Conservation (phyloP, 2,329 filamentous ascomycete species). For the Berkeleyomyces rouxiae region DNA sequence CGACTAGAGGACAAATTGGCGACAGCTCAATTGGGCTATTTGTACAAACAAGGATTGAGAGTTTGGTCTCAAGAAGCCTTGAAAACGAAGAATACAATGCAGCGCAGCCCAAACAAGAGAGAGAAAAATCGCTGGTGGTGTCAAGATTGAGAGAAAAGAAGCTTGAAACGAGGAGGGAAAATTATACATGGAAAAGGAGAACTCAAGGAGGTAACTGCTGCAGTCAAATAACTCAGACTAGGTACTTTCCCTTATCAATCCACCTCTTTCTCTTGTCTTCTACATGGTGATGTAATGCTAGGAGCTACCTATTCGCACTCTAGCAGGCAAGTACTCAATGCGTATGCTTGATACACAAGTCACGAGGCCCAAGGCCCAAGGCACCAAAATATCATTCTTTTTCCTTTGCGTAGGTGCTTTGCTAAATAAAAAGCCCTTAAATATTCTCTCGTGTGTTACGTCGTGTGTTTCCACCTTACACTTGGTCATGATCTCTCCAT, state of each 20-base stretch:
- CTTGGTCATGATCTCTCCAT: no score
- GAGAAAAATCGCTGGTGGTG: not conserved
- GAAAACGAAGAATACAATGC: not conserved
- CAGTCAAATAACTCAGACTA: not conserved
- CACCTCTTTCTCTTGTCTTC: not conserved
- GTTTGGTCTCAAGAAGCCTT: no score
- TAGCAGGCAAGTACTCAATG: not conserved
- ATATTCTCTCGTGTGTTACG: no score
- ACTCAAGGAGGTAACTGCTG: not conserved
- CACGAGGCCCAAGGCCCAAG: not conserved
- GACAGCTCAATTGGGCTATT: not conserved
- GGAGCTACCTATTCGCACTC: not conserved
- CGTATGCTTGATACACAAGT: not conserved
- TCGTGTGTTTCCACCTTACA: no score
- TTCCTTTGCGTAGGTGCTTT: no score
- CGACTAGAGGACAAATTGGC: not conserved
- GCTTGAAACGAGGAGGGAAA: not conserved
- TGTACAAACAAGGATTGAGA: not conserved
- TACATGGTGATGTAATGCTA: not conserved
- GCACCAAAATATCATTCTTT: no score
- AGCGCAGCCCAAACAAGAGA: not conserved
- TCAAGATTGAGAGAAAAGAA: not conserved
- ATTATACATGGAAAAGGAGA: not conserved
- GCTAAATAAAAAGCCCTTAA: no score
- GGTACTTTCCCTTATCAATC: not conserved